phyloP scores from a whole-genome alignment of 345 rosid genomes.

The Conringia planisiliqua region DNA sequence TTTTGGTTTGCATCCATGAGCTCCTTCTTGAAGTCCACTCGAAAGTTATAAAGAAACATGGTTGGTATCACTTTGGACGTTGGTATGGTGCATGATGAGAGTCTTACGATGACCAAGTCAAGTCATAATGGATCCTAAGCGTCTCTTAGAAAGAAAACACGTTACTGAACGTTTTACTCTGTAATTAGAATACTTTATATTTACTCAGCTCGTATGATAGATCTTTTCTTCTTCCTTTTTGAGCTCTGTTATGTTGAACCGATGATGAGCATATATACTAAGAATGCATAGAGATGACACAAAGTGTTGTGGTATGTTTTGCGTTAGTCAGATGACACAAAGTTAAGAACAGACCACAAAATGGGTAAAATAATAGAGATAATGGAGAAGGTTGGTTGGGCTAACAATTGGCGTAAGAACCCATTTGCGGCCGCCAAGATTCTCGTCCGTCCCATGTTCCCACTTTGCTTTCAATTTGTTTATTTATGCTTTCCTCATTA shows the following conservation, averaged over 20 bases:
- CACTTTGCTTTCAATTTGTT: conserved; percentile 11
- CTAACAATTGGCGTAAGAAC: not conserved
- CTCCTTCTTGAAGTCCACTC: not conserved
- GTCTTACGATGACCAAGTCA: not conserved
- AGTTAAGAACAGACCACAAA: too few species aligned
- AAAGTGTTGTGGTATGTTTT: too few species aligned
- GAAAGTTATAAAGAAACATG: too few species aligned
- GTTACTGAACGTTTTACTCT: not conserved
- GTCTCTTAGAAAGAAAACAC: not conserved
- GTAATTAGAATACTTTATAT: too few species aligned
- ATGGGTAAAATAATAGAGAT: conserved; percentile 10
- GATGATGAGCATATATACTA: not conserved
- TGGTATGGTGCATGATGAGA: not conserved
- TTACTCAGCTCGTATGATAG: not conserved
- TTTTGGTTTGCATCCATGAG: not conserved
- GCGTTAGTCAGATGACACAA: too few species aligned
- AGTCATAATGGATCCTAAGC: not conserved
- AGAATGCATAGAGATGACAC: too few species aligned
- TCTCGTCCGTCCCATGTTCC: conserved; percentile 28
- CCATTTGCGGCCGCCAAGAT: conserved; percentile 28
- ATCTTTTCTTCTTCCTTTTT: too few species aligned
- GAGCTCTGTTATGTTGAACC: too few species aligned
- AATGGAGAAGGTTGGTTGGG: conserved; percentile 21
- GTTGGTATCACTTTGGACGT: not conserved
- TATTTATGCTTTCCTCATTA: conserved; percentile 4